phyloP scores from a whole-genome alignment of 1,284 basidiomycete genomes.

The Pholiota adiposa region DNA sequence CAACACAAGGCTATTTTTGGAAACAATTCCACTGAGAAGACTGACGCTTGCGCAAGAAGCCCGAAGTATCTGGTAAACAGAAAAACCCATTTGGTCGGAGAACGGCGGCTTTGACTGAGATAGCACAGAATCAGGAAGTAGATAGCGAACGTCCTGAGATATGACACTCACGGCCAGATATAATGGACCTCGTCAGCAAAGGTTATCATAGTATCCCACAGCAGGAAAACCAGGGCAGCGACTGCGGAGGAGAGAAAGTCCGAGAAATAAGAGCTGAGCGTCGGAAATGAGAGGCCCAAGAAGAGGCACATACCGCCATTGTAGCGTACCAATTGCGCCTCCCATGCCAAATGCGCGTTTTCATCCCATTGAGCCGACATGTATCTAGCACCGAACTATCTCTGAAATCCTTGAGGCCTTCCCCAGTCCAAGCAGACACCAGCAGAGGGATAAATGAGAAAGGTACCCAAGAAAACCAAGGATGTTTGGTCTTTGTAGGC shows the following conservation, averaged over 20 bases:
- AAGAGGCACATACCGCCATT: constrained; percentile 13
- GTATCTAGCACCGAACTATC: neutral
- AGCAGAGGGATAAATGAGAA: neutral
- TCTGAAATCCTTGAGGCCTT: neutral
- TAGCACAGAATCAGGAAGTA: neutral
- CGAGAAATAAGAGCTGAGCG: neutral
- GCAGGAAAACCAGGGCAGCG: constrained; percentile 18
- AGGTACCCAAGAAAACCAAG: neutral
- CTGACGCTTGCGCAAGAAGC: constrained; percentile 21
- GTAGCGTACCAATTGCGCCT: constrained; percentile 16
- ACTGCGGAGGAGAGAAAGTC: constrained; percentile 9
- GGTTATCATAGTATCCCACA: constrained; percentile 22
- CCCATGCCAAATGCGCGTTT: neutral
- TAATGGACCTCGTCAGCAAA: constrained; percentile 22
- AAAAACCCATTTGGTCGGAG: constrained; percentile 28
- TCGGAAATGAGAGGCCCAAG: neutral
- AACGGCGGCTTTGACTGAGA: constrained; percentile 15
- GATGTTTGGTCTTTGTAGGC: neutral
- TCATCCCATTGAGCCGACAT: neutral
- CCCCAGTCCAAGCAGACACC: neutral
- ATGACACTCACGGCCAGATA: constrained; percentile 23
- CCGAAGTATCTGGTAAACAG: constrained; percentile 27
- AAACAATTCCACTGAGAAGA: neutral
- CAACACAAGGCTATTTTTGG: constrained; percentile 6
- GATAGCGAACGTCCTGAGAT: neutral